Conservation (phyloP, 2,329 filamentous ascomycete genomes). For the Clarireedia sp. region DNA sequence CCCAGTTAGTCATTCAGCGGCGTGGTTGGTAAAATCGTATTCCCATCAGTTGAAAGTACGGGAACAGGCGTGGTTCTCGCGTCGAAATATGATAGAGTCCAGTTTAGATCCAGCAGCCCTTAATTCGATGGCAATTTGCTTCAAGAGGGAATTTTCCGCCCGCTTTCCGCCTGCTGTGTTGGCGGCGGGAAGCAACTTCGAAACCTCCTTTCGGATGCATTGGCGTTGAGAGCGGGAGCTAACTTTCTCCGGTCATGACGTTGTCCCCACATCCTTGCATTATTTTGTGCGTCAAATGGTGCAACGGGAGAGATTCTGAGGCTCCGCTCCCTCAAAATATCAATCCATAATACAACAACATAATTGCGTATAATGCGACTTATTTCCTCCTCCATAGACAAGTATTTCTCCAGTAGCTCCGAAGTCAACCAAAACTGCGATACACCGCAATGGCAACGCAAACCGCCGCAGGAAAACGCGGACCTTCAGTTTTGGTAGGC, state of each 20-base stretch:
- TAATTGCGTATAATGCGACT: no score
- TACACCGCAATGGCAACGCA: constrained; percentile 19
- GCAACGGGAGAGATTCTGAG: not conserved
- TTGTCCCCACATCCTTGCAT: not conserved
- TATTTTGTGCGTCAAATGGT: not conserved
- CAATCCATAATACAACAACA: not conserved
- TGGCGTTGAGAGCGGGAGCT: not conserved
- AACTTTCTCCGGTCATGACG: not conserved
- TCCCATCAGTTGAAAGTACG: no score
- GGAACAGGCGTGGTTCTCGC: no score
- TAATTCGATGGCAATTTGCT: no score
- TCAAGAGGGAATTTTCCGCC: no score
- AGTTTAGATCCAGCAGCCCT: no score
- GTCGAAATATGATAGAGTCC: no score
- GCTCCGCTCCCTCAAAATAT: not conserved
- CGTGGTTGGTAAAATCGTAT: no score
- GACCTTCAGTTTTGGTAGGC: constrained; percentile 53
- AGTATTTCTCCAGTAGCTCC: not conserved
- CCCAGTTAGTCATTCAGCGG: no score
- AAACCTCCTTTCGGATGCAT: not conserved
- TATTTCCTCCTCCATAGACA: no score
- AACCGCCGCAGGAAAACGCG: constrained; percentile 37
- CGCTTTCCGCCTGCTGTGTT: no score
- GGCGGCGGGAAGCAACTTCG: no score
- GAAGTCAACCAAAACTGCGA: not conserved